Base-by-base conservation (phyloP, 1,284 basidiomycete species). In the Microbotryum violaceum region DNA sequence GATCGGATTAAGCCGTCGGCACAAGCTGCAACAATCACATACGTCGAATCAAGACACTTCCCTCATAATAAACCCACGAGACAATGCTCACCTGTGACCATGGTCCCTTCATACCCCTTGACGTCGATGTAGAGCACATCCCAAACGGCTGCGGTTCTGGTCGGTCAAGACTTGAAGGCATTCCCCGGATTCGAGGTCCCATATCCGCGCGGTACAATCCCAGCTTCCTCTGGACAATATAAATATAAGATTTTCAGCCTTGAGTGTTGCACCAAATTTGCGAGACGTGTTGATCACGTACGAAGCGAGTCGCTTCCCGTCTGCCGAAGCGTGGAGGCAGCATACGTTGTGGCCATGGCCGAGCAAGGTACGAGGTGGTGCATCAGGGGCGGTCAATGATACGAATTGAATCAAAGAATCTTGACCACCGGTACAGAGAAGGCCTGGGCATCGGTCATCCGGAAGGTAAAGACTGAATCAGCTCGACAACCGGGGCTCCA, bases 301-400 rank as follows among this genome's bases (percentile, higher is more conserved):
- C 37, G 37, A 42, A 14, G 16, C 84, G 56, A 83, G 79, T 14
- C 37, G 18, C 8, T 48, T n/a, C 6, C 89, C 88, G 59, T 80
- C 79, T 16, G 81, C 74, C 20, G 83, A 82, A 4, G 83, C 81
- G 72, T 90, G 82, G 63, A 99, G 78, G 29, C 90, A 82, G 75
- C 94, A 97, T n/a, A 98, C 83, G 72, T 98, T 98, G 61, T 87
- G 85, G 5, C 83, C 82, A 76, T 99, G 96, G 33, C 94, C 96
- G 23, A 76, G 60, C 33, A 78, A 65, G 1, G 71, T 71, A 18
- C 37, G 37, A 42, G 37, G 37, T 42, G 37, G 45, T 70, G 65
- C 7, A 54, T n/a, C 2, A 73, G 72, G 3, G 77, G 75, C 52
- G 79, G 81, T 10, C 86, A 77, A 29, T 82, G 77, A 75, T 87